Base-by-base conservation (phyloP, 805 yeast genomes). In the Henningerozyma blattae region DNA sequence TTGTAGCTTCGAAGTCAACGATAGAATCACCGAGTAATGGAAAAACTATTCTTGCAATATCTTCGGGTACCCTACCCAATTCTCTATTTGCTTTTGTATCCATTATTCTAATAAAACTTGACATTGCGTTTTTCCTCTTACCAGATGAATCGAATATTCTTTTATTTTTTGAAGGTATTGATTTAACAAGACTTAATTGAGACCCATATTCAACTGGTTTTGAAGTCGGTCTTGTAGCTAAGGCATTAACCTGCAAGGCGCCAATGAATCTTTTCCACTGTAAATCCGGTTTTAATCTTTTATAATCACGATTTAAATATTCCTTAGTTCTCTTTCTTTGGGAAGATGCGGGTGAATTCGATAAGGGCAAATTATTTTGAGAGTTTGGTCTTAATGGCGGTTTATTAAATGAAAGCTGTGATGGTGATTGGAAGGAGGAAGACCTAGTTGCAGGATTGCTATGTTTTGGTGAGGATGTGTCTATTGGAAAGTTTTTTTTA, bases 11-110 rank as follows among this genome's bases (percentile, higher is more conserved):
- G 43, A 83, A 75, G 2, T 50, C 48, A 27, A 80, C 69, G 3
- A 74, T 62, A 6, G 64, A 61, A 8, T 69, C 54, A 34, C 72
- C 81, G 22, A 86, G 61, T 18, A 55, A 34, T 0, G 93, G 85
- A 3, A 77, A 68, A 8, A 87, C 49, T 9, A 77, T 67, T 4
- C 68, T 56, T 0, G 94, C 85, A 20, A 73, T 61, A 32, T 73
- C 80, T 41, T 78, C 86, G 0, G 83, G 77, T 1, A 83, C 50
- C 43, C 94, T 68, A 0, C 91, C 96, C 20, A 87, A 62, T 49
- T 83, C 94, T 38, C 80, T 52, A 15, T 52, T 41, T 16, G 38
- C 43, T 3, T 41, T 34, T 3, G 48, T 38, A 32, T 56, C 58
- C 28, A 50, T 37, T 15, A 63, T 38, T 33, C 59, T 59, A 5